These are phyloP conservation scores for Garcia nutans DNA, from an alignment of 345 rosid genomes.

Conservation along the genomic window DNA sequence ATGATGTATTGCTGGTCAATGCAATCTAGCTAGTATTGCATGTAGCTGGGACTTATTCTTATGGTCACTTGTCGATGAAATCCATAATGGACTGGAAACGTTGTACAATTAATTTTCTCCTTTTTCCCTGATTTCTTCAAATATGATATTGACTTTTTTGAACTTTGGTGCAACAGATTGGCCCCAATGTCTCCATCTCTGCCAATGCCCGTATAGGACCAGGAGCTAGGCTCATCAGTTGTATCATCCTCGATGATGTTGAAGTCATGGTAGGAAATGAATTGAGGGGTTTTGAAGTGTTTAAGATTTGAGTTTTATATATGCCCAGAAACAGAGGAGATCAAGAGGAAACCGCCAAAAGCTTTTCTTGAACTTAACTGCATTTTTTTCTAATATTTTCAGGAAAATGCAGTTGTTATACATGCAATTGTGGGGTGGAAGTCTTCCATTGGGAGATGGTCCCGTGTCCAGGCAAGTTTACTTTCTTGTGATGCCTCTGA, in stretches of 20 bases:
- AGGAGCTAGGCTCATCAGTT: slow-evolving; percentile 32
- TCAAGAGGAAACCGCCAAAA: background rate
- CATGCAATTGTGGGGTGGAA: slow-evolving; percentile 37
- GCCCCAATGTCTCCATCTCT: slow-evolving; percentile 37
- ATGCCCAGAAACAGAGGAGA: background rate
- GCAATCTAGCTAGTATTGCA: background rate
- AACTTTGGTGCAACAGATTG: slow-evolving; percentile 27
- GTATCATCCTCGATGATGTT: slow-evolving; percentile 32
- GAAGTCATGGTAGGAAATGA: slow-evolving; percentile 29
- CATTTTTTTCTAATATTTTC: slow-evolving; percentile 2
- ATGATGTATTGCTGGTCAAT: background rate
- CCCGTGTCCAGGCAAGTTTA: slow-evolving; percentile 33
- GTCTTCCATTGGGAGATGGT: slow-evolving; percentile 35
- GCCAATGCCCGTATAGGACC: slow-evolving; percentile 35
- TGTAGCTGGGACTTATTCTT: background rate
- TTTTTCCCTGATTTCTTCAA: background rate
- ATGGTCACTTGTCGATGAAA: background rate
- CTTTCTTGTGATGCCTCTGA: background rate
- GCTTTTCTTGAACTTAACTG: background rate
- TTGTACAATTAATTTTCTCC: background rate
- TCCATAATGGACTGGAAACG: background rate
- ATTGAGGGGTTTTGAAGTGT: background rate
- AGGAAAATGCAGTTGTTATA: slow-evolving; percentile 37
- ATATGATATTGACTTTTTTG: background rate
- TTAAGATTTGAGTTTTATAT: background rate